A percentile compares a stretch with the other conserved stretches of the same genome.
phyloP scores from a whole-genome alignment of 768 basidiomycete genomes.

The Termitomyces sp. region DNA sequence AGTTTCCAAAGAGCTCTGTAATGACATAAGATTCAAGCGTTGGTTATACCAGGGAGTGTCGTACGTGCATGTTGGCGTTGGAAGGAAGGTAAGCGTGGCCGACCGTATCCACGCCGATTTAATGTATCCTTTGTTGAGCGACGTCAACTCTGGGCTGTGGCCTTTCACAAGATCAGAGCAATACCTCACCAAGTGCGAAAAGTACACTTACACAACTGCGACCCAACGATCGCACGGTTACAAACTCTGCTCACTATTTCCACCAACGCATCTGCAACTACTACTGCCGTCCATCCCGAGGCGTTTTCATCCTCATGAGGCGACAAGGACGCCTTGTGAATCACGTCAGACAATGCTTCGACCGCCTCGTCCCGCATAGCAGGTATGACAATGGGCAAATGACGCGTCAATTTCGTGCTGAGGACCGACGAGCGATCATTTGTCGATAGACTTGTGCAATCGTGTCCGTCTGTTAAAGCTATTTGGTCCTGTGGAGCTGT shows the following conservation, averaged over 20 bases:
- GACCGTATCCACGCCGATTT: background rate
- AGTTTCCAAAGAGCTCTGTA: background rate
- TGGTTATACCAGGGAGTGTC: background rate
- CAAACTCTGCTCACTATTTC: conserved; percentile 12
- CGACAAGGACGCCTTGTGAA: background rate
- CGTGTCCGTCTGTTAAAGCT: background rate
- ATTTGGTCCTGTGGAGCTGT: conserved; percentile 10
- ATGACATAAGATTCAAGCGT: background rate
- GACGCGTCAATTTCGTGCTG: conserved; percentile 9
- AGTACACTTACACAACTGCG: conserved; percentile 4
- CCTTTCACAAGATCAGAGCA: background rate
- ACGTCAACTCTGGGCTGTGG: background rate
- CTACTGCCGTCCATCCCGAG: conserved; percentile 2
- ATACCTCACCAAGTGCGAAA: no score
- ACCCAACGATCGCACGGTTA: conserved; percentile 10
- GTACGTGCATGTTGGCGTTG: background rate
- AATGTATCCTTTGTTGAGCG: background rate
- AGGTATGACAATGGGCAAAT: conserved; percentile 8
- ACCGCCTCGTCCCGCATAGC: conserved; percentile 9
- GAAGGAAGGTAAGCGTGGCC: background rate
- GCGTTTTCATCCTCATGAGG: background rate
- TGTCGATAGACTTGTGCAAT: background rate
- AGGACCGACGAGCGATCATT: background rate
- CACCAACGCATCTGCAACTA: conserved; percentile 2
- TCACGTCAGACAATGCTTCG: background rate